Evolutionary conservation across 148 eudicot species (phyloP), one percentile per base, ranked within the genome.

Genomic region (Selenicereus undatus): DNA sequence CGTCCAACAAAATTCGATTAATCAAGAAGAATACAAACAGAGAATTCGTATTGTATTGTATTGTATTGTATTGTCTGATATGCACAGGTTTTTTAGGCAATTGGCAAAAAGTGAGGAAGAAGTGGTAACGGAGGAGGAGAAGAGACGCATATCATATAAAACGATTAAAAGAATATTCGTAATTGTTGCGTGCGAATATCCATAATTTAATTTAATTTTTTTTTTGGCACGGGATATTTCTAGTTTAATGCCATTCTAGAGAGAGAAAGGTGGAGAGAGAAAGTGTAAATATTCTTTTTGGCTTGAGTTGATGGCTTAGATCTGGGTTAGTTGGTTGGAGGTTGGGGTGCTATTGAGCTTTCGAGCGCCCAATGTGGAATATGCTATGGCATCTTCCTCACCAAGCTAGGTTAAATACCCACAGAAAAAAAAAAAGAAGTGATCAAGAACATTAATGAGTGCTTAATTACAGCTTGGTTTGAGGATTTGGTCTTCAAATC

Each of bases 141-240:
- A 64, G 36, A 76, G 83, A 74, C 21, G 32, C 32, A 32, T 2
- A 32, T 74, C 58, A 78, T 79, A 82, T 83, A 82, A 81, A 77
- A 27, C 32, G 71, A n/a, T 64, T 64, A 11, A 66, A 48, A 85
- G 87, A 85, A 85, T 85, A 85, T 85, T 85, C 87, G 81, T 73
- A 76, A 79, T 52, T 75, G 48, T 45, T 73, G 64, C 69, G 76
- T 62, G 60, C 77, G 91, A 87, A 90, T 91, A 90, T 89, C 81
- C 89, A 26, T 77, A 70, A 79, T 87, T 79, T 84, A 79, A 74
- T 70, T 71, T 66, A 26, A 48, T 16, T 52, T 77, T 35, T 35
- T 27, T 73, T 16, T 75, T 51, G 10, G 8, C 13, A 66, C 89
- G 74, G 91, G 77, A 83, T 85, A 89, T 84, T 82, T 87, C 83